Percentiles rank a stretch among this genome's conserved stretches.
Conservation (phyloP, 176 grass and related monocot species). For the Leersia perrieri region DNA sequence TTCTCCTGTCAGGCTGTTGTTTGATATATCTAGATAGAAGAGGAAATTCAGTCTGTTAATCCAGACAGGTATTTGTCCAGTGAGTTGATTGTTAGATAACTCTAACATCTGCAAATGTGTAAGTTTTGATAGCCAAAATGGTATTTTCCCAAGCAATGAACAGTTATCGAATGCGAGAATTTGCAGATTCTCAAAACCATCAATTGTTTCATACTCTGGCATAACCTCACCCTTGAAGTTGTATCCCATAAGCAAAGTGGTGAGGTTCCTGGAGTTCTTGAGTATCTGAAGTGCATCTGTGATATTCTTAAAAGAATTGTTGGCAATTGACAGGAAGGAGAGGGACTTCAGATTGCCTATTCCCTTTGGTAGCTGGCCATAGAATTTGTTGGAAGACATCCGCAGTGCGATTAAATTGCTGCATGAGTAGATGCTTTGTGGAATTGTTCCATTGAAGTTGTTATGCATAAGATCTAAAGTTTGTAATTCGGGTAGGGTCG, state of each 20-base stretch:
- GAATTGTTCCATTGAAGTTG: slow-evolving; percentile 20
- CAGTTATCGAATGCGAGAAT: slow-evolving; percentile 4
- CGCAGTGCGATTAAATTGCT: slow-evolving; percentile 29
- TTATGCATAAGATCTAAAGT: background rate
- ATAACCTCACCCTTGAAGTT: slow-evolving; percentile 27
- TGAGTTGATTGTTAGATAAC: background rate
- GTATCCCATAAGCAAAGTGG: background rate
- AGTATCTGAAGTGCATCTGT: slow-evolving; percentile 26
- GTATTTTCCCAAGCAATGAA: slow-evolving; percentile 21
- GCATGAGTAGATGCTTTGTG: slow-evolving; percentile 50
- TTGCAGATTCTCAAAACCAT: no score
- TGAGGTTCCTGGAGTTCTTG: background rate
- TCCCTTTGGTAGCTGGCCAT: slow-evolving; percentile 21
- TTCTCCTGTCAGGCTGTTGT: slow-evolving; percentile 28
- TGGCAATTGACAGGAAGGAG: slow-evolving; percentile 10
- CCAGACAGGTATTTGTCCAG: slow-evolving; percentile 30
- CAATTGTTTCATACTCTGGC: background rate
- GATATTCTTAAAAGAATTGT: slow-evolving; percentile 25
- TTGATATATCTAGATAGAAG: slow-evolving; percentile 31
- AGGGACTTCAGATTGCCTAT: slow-evolving; percentile 21
- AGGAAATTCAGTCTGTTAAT: background rate
- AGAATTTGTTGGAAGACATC: background rate
- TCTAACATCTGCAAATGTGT: slow-evolving; percentile 14
- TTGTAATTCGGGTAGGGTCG: background rate
- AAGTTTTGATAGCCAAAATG: slow-evolving; percentile 39